These are phyloP conservation scores for Suillus weaverae DNA, from an alignment of 768 basidiomycete species.

Conservation along the genomic window DNA sequence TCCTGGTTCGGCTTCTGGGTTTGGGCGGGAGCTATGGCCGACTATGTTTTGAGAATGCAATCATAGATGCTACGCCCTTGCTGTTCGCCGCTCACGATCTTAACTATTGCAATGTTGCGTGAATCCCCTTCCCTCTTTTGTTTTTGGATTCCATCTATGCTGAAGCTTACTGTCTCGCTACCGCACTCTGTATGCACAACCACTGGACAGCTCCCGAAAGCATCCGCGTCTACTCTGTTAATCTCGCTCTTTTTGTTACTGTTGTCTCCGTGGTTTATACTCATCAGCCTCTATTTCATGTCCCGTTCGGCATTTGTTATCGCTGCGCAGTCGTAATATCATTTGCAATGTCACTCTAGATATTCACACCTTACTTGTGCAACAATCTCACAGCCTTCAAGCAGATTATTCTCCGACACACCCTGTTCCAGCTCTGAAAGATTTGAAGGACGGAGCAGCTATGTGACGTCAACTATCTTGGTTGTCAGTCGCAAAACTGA, in stretches of 20 bases:
- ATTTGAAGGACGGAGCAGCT: too few species aligned
- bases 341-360: too few species aligned
- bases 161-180: neutral
- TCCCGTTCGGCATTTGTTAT: too few species aligned
- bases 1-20: neutral
- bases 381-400: neutral
- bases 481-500: too few species aligned
- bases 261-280: too few species aligned
- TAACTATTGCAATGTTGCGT: neutral
- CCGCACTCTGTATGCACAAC: neutral
- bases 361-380: neutral
- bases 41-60: conserved; percentile 22
- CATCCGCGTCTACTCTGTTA: too few species aligned
- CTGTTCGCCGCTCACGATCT: neutral
- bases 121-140: neutral
- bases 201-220: too few species aligned
- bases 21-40: neutral
- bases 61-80: neutral
- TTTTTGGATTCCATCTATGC: neutral
- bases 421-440: too few species aligned
- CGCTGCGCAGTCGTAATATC: too few species aligned
- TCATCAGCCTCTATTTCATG: too few species aligned
- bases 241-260: too few species aligned
- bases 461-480: too few species aligned
- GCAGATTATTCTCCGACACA: neutral